A percentile compares a stretch with the other conserved stretches of the same genome.
These are phyloP conservation scores for Arthromyces matolae DNA, from an alignment of 768 basidiomycete genomes.

Conservation along the genomic window DNA sequence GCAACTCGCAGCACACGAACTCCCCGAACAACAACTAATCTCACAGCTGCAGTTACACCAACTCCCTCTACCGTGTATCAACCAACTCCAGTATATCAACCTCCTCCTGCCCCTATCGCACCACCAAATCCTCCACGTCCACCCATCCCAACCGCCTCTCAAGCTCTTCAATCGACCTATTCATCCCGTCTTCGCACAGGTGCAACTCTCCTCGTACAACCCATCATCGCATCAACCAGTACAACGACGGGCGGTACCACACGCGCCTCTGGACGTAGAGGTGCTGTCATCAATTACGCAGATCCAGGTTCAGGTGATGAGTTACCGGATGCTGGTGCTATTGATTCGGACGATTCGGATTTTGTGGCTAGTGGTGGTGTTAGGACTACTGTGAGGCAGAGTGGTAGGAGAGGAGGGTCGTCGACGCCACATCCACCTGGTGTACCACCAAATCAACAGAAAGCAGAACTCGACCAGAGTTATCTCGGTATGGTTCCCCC, in stretches of 20 bases:
- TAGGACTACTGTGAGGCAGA: conserved; percentile 52
- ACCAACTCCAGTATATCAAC: conserved; percentile 19
- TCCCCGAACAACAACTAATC: conserved; percentile 12
- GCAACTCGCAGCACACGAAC: conserved; percentile 28
- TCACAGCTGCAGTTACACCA: no score
- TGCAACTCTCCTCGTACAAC: conserved; percentile 86
- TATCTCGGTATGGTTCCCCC: conserved; percentile 89
- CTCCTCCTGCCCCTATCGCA: conserved; percentile 26
- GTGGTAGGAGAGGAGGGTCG: conserved; percentile 35
- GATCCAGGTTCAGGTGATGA: conserved; percentile 85
- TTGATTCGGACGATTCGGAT: conserved; percentile 84
- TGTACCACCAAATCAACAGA: conserved; percentile 40
- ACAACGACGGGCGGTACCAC: conserved; percentile 34
- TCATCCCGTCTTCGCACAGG: conserved; percentile 90
- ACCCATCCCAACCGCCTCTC: conserved; percentile 56
- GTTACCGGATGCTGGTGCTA: conserved; percentile 72
- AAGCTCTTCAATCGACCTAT: conserved; percentile 81
- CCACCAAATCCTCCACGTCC: conserved; percentile 50
- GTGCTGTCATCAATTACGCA: conserved; percentile 79
- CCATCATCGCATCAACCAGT: conserved; percentile 42
- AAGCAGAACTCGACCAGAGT: conserved; percentile 75
- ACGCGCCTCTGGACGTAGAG: conserved; percentile 53
- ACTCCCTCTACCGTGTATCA: conserved; percentile 37
- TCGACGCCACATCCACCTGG: conserved; percentile 36
- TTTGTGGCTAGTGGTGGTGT: conserved; percentile 65